Percentiles rank a stretch among this genome's conserved stretches.
Evolutionary conservation across 176 grass and related monocot species (phyloP).

Genomic region (Chloris gayana): DNA sequence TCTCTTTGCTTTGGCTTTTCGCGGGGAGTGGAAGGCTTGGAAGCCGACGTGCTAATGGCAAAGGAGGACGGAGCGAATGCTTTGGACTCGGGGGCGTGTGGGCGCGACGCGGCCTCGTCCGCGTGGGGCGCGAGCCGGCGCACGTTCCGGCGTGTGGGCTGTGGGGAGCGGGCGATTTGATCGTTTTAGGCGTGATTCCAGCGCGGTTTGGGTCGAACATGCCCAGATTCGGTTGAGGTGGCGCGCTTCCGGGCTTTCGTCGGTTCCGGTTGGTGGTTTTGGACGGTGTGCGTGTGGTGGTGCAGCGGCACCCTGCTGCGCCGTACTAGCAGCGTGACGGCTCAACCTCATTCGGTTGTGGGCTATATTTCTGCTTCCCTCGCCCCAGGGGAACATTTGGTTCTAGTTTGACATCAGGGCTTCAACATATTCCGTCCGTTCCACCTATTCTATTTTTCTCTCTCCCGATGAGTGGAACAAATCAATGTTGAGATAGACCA

Average conservation of each 20-base stretch:
- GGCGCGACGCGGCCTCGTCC: conserved; percentile 6
- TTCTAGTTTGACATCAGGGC: background rate
- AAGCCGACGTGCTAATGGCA: conserved; percentile 15
- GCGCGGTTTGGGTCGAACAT: background rate
- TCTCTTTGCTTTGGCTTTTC: background rate
- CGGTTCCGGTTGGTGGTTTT: conserved; percentile 15
- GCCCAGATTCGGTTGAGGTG: conserved; percentile 20
- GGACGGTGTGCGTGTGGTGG: conserved; percentile 13
- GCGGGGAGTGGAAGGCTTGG: background rate
- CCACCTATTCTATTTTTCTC: background rate
- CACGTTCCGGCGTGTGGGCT: background rate
- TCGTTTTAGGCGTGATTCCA: conserved; percentile 18
- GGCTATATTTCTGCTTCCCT: background rate
- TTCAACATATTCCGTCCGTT: background rate
- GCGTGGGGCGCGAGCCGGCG: background rate
- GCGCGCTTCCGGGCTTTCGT: background rate
- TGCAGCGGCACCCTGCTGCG: background rate
- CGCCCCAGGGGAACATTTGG: background rate
- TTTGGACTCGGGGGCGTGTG: background rate
- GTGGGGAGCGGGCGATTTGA: background rate
- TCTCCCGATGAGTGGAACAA: background rate
- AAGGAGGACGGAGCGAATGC: too few relatives aligned
- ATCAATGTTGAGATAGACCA: background rate
- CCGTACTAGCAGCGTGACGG: background rate
- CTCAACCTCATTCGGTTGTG: conserved; percentile 19